Evolutionary conservation across 2,329 filamentous ascomycete genomes (phyloP), one percentile per base, ranked within the genome.

Genomic region (Colletotrichum godetiae): DNA sequence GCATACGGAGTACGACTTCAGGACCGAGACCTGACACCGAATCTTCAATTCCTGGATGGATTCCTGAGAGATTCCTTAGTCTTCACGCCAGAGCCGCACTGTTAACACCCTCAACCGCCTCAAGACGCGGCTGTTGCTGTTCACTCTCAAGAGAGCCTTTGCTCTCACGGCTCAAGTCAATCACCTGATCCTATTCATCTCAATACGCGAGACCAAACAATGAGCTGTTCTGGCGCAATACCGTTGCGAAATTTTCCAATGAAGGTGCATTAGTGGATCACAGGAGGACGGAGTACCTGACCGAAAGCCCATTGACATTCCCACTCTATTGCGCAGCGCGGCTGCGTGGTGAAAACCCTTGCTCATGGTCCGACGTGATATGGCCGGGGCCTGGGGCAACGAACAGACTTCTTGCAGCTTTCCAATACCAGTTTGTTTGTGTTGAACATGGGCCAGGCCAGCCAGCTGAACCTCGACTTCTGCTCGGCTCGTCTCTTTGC

Each of bases 261-360:
- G 19, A 56, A 73, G 61, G 67, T 73, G 67, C 71, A 73, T 73
- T 73, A 73, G 71, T 73, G 71, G 71, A 73, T 73, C 71, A 8
- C 19, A n/a, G 70, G 71, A 22, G 58, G 61, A 73, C 71, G 56
- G 71, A 49, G 56, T 73, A 73, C 67, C 59, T 65, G 70, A 55
- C 66, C 66, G 61, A 66, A 46, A 49, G 42, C 42, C 60, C 71
- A 71, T 42, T 42, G 13, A 42, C 37, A 42, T 71, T 71, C 56
- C 67, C 71, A 66, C 67, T 73, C 67, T 65, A 56, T 61, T 66
- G 56, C 49, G 60, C 35, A 66, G 67, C 71, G 35, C 66, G 42
- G 71, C 35, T 66, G 67, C 71, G 46, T 70, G 42, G 71, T 73
- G 67, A 56, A 66, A 70, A 70, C 67, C 71, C 19, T 49, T 42